Base-by-base conservation (phyloP, 768 basidiomycete species). In the Auricularia heimuer region DNA sequence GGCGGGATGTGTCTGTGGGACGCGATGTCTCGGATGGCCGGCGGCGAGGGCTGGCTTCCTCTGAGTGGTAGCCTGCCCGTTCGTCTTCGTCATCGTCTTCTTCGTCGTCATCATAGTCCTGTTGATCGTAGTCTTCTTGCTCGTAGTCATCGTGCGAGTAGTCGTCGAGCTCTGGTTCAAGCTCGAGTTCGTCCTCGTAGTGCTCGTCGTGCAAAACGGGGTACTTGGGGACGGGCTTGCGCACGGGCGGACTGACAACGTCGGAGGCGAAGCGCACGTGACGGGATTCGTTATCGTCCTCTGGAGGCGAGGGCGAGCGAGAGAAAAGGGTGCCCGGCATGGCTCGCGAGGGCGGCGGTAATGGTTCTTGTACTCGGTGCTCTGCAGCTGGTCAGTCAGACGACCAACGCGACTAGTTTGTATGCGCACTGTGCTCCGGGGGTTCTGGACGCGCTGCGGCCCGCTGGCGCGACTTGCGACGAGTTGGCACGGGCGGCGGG, bases 271-370 rank as follows among this genome's bases (percentile, higher is more conserved):
- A 82, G 33, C 75, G 78, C n/a, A 82, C 79, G 65, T 75, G 81
- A 39, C 75, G 76, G 1, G 39, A 42, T 7, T 42, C 39, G 39
- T 0, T 42, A 14, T 42, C 39, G 61, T 66, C 72, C 29, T 70
- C 70, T 65, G 70, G 62, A 51, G 34, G 85, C 76, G 12, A 89
- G 0, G 84, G 80, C 0, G 90, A 89, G 8, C 88, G 85, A 3
- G 89, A 83, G 70, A 85, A 89, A 12, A 92, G 81, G 1, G 90
- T 82, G 7, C 90, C 90, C 24, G 90, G 90, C 90, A 92, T 92
- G 1, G 85, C 85, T 0, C 81, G 70, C 2, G 83, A 83, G 7
- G 75, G 75, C n/a, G 47, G 6, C 6, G 47, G 47, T 0, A 51
- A 18, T 4, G 47, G 6, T 18, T 16, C 47, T 21, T 16, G 47